phyloP scores from a whole-genome alignment of 2,329 filamentous ascomycete species.

The Amphichorda felina region DNA sequence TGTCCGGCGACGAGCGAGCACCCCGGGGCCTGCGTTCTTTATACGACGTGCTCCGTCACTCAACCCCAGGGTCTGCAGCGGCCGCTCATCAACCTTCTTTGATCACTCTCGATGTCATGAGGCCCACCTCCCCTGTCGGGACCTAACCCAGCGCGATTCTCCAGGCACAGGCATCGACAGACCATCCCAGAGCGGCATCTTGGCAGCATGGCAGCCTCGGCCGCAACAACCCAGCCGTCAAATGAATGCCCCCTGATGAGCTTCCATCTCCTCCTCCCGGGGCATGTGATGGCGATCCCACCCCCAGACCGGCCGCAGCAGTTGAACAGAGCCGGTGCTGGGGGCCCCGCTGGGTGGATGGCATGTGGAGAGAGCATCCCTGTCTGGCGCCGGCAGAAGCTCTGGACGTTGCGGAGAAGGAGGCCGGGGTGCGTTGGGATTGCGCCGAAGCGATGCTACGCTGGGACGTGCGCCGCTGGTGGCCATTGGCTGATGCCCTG shows the following conservation, averaged over 20 bases:
- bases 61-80: too few relatives aligned
- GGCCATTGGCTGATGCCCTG: too few relatives aligned
- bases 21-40: too few relatives aligned
- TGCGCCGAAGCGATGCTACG: neutral
- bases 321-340: neutral
- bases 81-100: too few relatives aligned
- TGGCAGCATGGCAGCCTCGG: neutral
- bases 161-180: too few relatives aligned
- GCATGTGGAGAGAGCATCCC: neutral
- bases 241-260: neutral
- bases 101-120: too few relatives aligned
- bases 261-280: neutral
- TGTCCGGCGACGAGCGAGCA: too few relatives aligned
- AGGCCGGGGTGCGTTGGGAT: neutral
- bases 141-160: too few relatives aligned
- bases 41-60: too few relatives aligned
- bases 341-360: neutral
- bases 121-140: too few relatives aligned
- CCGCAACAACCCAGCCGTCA: neutral
- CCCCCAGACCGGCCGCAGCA: neutral
- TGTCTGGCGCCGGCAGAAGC: neutral
- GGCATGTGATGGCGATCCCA: neutral
- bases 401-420: neutral
- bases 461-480: neutral
- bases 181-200: too few relatives aligned